phyloP scores from a whole-genome alignment of 495 filamentous ascomycete species.

The Penicillium lividum region DNA sequence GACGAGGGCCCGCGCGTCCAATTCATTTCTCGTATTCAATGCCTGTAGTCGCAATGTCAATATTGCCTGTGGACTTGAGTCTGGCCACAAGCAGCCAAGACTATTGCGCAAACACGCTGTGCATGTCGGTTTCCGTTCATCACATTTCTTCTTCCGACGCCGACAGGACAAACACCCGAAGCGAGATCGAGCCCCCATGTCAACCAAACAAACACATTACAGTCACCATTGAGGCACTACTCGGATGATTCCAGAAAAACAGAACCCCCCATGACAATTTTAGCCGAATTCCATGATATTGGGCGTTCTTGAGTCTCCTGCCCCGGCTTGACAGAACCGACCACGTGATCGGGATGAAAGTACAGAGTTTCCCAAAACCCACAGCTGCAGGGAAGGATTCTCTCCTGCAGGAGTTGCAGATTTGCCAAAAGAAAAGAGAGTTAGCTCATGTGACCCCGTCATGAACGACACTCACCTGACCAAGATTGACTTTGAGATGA shows the following conservation, averaged over 20 bases:
- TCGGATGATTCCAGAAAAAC: neutral
- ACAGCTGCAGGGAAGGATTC: neutral
- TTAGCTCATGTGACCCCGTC: conserved; percentile 1
- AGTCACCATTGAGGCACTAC: neutral
- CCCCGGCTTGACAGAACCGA: neutral
- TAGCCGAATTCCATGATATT: neutral
- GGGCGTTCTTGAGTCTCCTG: neutral
- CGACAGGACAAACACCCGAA: conserved; percentile 21
- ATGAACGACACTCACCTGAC: neutral
- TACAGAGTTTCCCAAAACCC: neutral
- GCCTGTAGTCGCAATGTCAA: conserved; percentile 7
- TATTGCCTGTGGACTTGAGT: neutral
- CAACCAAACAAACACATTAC: neutral
- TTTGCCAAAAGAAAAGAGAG: neutral
- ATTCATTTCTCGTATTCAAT: conserved; percentile 1
- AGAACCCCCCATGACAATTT: neutral
- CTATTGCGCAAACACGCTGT: conserved; percentile 24
- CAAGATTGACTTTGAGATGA: neutral
- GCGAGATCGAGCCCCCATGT: conserved; percentile 21
- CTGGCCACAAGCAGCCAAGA: conserved; percentile 21
- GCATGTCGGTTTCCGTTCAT: conserved; percentile 22
- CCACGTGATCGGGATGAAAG: conserved; percentile 12
- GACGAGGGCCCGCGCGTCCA: conserved; percentile 15
- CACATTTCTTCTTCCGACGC: conserved; percentile 27
- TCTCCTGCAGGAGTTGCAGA: neutral